A percentile compares a stretch with the other conserved stretches of the same genome.
These are phyloP conservation scores for Cyclotella choctawhatcheeana DNA, from an alignment of 108 stramenopile genomes.

Conservation along the genomic window DNA sequence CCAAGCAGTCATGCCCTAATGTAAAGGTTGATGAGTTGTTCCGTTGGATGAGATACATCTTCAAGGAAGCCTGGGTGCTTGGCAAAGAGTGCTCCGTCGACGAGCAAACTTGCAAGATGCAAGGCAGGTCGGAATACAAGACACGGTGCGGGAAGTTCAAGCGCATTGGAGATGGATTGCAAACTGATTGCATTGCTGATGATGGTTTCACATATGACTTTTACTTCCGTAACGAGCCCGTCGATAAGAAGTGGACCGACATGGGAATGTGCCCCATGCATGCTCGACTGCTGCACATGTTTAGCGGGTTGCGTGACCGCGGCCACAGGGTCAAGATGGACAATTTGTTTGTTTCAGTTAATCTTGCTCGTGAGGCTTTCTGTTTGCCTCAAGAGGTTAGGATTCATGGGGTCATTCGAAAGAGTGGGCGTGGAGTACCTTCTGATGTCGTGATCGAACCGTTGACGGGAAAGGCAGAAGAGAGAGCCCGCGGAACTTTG, in stretches of 20 bases:
- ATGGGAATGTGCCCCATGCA: slow-evolving; percentile 66
- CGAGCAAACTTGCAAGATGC: slow-evolving; percentile 10
- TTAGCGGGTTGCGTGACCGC: slow-evolving; percentile 6
- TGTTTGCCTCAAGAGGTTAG: slow-evolving; percentile 52
- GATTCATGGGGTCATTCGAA: slow-evolving; percentile 21
- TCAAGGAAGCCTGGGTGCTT: slow-evolving; percentile 12
- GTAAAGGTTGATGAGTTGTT: slow-evolving; percentile 6
- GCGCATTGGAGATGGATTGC: slow-evolving; percentile 51
- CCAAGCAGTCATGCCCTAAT: neutral
- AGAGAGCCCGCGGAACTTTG: slow-evolving; percentile 2
- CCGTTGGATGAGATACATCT: neutral
- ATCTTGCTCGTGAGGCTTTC: slow-evolving; percentile 49
- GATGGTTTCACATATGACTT: slow-evolving; percentile 43
- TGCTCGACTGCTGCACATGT: slow-evolving; percentile 65
- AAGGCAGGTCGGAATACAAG: slow-evolving; percentile 27
- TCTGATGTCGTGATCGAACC: neutral
- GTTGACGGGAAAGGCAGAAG: neutral
- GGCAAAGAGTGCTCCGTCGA: slow-evolving; percentile 10
- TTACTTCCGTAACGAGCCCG: slow-evolving; percentile 37
- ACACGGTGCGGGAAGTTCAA: slow-evolving; percentile 37
- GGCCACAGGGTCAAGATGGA: slow-evolving; percentile 36
- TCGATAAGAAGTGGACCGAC: slow-evolving; percentile 42
- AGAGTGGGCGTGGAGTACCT: neutral
- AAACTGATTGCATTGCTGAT: slow-evolving; percentile 42
- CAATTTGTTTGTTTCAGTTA: slow-evolving; percentile 60